Evolutionary conservation across 495 filamentous ascomycete species (phyloP).

Genomic region (Penicillium atrosanguineum): DNA sequence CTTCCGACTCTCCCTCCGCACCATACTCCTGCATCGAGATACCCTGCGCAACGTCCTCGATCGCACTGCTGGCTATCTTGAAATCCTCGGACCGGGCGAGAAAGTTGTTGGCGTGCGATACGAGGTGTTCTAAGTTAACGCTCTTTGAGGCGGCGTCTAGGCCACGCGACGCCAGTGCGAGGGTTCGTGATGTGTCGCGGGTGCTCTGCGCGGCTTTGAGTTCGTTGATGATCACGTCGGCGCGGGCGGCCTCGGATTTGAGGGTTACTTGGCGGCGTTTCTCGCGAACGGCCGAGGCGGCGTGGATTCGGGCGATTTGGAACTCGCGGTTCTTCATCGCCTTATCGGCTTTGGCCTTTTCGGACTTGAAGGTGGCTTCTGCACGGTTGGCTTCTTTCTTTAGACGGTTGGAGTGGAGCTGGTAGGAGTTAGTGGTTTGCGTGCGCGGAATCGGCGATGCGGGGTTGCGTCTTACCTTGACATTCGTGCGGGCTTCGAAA

Average conservation of each 20-base stretch:
- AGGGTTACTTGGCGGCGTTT: slow-evolving; percentile 47
- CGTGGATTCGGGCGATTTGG: slow-evolving; percentile 51
- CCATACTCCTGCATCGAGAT: slow-evolving; percentile 48
- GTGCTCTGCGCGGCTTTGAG: slow-evolving; percentile 48
- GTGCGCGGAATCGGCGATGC: slow-evolving; percentile 1
- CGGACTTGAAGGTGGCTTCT: slow-evolving; percentile 47
- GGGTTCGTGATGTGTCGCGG: slow-evolving; percentile 45
- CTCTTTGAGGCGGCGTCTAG: slow-evolving; percentile 44
- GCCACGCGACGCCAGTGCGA: slow-evolving; percentile 42
- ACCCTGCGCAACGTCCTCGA: slow-evolving; percentile 47
- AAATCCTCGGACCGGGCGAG: slow-evolving; percentile 47
- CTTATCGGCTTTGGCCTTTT: slow-evolving; percentile 48
- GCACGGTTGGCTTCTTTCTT: slow-evolving; percentile 48
- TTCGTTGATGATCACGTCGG: slow-evolving; percentile 51
- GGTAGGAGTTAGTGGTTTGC: background rate
- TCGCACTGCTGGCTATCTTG: slow-evolving; percentile 46
- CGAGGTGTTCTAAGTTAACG: slow-evolving; percentile 44
- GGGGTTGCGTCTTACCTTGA: slow-evolving; percentile 33
- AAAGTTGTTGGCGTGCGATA: slow-evolving; percentile 49
- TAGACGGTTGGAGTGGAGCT: slow-evolving; percentile 48
- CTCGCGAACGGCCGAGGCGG: slow-evolving; percentile 45
- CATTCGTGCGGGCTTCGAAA: slow-evolving; percentile 52
- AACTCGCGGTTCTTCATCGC: slow-evolving; percentile 51
- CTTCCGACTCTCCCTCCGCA: slow-evolving; percentile 45
- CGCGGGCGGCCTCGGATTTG: slow-evolving; percentile 44